phyloP scores from a whole-genome alignment of 2,329 filamentous ascomycete genomes.

The Nannizzia gypsea region DNA sequence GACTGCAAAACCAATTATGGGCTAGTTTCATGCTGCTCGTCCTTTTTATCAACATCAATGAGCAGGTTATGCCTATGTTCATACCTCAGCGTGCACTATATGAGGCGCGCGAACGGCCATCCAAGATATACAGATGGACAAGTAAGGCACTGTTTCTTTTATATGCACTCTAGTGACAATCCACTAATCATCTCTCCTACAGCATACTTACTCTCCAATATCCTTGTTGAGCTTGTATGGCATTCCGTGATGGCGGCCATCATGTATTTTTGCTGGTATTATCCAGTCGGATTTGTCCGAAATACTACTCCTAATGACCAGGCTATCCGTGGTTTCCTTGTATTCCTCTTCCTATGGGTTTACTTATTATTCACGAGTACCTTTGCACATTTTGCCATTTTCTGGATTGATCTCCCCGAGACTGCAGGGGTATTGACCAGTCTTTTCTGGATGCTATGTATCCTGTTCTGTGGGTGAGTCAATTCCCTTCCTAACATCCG shows the following conservation, averaged over 20 bases:
- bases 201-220: constrained; percentile 56
- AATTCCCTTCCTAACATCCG: not conserved
- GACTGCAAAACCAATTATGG: constrained; percentile 84
- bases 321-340: constrained; percentile 47
- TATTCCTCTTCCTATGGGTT: constrained; percentile 52
- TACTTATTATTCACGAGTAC: constrained; percentile 61
- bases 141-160: constrained; percentile 28
- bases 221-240: constrained; percentile 60
- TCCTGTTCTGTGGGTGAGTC: constrained; percentile 44
- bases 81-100: constrained; percentile 47
- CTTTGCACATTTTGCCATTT: constrained; percentile 62
- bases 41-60: constrained; percentile 53
- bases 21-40: constrained; percentile 74
- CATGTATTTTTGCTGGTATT: constrained; percentile 57
- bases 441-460: constrained; percentile 46
- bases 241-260: constrained; percentile 50
- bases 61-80: constrained; percentile 48
- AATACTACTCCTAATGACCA: constrained; percentile 32
- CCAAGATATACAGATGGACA: constrained; percentile 61
- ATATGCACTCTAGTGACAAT: not conserved
- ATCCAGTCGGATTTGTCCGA: constrained; percentile 42
- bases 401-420: constrained; percentile 55
- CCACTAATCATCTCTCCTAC: not conserved
- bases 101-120: constrained; percentile 49
- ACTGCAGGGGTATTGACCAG: constrained; percentile 54